Percentiles rank a stretch among this genome's conserved stretches.
These are phyloP conservation scores for Metschnikowia gruessii DNA, from an alignment of 805 yeast species.

Conservation along the genomic window DNA sequence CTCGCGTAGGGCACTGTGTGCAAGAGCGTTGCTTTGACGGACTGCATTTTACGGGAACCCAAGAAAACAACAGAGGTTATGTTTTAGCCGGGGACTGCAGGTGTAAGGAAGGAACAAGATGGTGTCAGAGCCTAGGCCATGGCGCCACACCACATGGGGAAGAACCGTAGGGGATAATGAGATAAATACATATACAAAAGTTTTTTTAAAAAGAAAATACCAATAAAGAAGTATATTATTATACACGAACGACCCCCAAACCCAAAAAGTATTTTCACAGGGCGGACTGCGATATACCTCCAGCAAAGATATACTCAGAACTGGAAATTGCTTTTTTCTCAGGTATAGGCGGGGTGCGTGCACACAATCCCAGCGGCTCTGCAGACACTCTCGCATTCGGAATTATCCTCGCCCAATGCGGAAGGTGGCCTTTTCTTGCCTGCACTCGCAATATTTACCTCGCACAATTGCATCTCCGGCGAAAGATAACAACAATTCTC, in stretches of 20 bases:
- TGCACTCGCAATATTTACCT: neutral
- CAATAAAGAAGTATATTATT: too few relatives aligned
- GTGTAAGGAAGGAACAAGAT: too few relatives aligned
- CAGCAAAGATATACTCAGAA: neutral
- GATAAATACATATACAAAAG: too few relatives aligned
- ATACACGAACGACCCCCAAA: too few relatives aligned
- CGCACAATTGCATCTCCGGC: neutral
- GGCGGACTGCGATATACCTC: too few relatives aligned
- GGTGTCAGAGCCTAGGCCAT: too few relatives aligned
- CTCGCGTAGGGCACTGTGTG: neutral
- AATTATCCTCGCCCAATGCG: neutral
- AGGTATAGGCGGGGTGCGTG: too few relatives aligned
- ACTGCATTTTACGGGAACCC: neutral
- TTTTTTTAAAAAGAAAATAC: too few relatives aligned
- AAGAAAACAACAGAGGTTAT: neutral
- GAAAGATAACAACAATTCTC: constrained; percentile 1
- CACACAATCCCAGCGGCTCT: neutral
- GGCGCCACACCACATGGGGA: too few relatives aligned
- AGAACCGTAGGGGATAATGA: too few relatives aligned
- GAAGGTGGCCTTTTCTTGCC: constrained; percentile 1
- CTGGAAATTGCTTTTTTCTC: neutral
- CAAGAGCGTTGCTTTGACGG: neutral
- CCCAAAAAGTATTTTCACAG: too few relatives aligned
- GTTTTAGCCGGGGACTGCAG: too few relatives aligned
- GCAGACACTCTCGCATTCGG: constrained; percentile 1